These are phyloP conservation scores for Pythium monospermum DNA, from an alignment of 352 stramenopile genomes.

Conservation along the genomic window DNA sequence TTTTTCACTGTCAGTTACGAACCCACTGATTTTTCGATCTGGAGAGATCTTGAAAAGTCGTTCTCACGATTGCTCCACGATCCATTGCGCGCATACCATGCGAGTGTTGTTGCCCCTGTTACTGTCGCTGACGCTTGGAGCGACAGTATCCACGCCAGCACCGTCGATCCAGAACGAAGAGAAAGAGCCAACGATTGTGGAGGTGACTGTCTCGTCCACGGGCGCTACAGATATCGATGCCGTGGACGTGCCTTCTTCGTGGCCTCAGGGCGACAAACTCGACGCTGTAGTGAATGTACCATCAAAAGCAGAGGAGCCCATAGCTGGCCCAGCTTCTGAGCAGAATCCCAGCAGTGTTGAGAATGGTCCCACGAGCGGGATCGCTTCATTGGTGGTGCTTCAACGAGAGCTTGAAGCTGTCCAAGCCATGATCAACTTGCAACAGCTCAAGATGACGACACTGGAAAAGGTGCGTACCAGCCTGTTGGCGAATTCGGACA, in stretches of 20 bases:
- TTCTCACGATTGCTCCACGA: background rate
- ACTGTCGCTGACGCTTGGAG: background rate
- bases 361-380: background rate
- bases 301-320: too few species aligned
- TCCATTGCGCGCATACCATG: background rate
- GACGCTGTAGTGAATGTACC: too few species aligned
- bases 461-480: constrained; percentile 12
- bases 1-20: background rate
- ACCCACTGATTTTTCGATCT: background rate
- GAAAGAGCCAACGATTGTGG: background rate
- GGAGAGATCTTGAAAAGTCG: constrained; percentile 9
- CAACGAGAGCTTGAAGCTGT: constrained; percentile 17
- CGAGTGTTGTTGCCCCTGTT: background rate
- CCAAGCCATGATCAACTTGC: constrained; percentile 11
- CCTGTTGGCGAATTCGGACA: background rate
- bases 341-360: background rate
- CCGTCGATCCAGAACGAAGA: background rate
- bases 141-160: background rate
- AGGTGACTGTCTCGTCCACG: background rate
- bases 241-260: too few species aligned
- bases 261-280: too few species aligned
- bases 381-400: constrained; percentile 10
- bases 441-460: constrained; percentile 11
- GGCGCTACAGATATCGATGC: too few species aligned
- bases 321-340: background rate